A percentile compares a stretch with the other conserved stretches of the same genome.
Evolutionary conservation across 768 basidiomycete genomes (phyloP).

Genomic region (Termitomyces sp.): DNA sequence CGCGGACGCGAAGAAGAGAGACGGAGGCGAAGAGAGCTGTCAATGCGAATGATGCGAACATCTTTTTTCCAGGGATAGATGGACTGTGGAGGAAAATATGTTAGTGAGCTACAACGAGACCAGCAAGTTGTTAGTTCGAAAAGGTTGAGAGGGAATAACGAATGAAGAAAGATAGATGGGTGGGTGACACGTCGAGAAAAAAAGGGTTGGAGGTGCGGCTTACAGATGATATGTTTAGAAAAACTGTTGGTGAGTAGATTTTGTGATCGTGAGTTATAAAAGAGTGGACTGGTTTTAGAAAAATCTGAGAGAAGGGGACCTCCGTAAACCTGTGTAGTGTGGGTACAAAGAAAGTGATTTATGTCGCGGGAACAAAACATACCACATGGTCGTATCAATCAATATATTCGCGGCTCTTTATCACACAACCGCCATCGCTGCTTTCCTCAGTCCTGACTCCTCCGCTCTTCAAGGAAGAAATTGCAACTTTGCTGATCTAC

Average conservation of each 20-base stretch:
- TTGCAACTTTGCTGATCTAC: background rate
- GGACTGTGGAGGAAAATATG: background rate
- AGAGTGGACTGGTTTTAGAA: conserved; percentile 10
- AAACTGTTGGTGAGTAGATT: background rate
- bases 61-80: conserved; percentile 13
- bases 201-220: background rate
- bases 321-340: background rate
- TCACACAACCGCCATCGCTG: conserved; percentile 8
- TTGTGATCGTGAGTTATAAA: background rate
- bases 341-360: background rate
- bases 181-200: conserved; percentile 4
- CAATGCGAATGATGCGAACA: conserved; percentile 33
- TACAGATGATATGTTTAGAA: background rate
- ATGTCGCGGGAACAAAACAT: conserved; percentile 9
- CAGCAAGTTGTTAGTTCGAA: conserved; percentile 9
- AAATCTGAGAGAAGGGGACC: conserved; percentile 3
- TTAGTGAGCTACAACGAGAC: conserved; percentile 3
- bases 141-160: background rate
- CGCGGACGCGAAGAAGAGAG: conserved; percentile 30
- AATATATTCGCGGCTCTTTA: conserved; percentile 2
- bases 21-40: conserved; percentile 31
- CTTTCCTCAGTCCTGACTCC: background rate
- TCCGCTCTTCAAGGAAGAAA: background rate
- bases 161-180: background rate
- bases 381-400: background rate